Base-by-base conservation (phyloP, 345 rosid genomes). In the Noccaea caerulescens region DNA sequence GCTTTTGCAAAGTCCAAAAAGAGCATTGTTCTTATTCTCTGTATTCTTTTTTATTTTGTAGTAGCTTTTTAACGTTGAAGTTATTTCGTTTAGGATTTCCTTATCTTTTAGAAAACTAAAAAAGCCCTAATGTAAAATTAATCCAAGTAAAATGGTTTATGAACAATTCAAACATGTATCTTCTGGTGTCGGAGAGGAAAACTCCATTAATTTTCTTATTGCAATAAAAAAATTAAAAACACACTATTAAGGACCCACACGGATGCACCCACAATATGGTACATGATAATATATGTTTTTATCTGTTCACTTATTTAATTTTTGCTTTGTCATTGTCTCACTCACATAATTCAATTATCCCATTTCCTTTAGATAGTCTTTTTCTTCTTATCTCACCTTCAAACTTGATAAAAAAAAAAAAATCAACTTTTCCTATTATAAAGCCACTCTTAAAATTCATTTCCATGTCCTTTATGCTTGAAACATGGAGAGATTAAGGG, bases 1-100 rank as follows among this genome's bases (percentile, higher is more conserved):
- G 55, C 62, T 74, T 73, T 58, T 67, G 13, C 42, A 39, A 30
- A 58, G 57, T 60, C 78, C 50, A 42, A 75, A 75, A 75, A 60
- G 73, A 67, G 55, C 2, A 66, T n/a, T 68, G 57, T 68, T 75
- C 73, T 37, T 68, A 53, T 75, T 61, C 73, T 45, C 64, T 52
- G 0, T 8, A 58, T 60, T 23, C 39, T 56, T 37, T 30, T 1
- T 0, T 32, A 16, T n/a, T n/a, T 43, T 16, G 3, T 57, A 8
- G 20, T 25, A 44, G 38, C 44, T 66, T 44, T 0, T 64, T 51
- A 18, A 16, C 25, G 10, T 10, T 10, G 10, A 6, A 23, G 12
- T 57, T 25, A 44, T 42, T 43, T 43, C 7, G 30, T 25, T 25
- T 25, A 25, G 30, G 1, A 41, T 38, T 13, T 27, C 27, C 14